phyloP scores from a whole-genome alignment of 2,329 filamentous ascomycete genomes.

The Nectriaceae sp. region DNA sequence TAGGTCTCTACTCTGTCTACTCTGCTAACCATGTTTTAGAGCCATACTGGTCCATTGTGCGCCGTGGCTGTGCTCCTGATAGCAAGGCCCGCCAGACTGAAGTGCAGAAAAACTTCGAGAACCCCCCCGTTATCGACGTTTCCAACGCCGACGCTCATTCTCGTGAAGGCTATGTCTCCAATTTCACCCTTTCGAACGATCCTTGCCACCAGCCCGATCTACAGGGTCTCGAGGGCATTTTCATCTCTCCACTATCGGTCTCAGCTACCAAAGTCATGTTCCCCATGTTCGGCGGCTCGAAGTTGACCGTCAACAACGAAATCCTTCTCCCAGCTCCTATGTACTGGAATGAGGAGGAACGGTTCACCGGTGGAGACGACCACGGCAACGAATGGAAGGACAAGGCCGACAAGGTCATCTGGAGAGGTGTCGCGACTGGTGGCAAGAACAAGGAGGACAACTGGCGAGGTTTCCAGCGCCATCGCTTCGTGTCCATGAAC shows the following conservation, averaged over 20 bases:
- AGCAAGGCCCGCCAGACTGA: slow-evolving; percentile 58
- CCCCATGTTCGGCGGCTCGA: slow-evolving; percentile 70
- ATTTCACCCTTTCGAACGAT: slow-evolving; percentile 61
- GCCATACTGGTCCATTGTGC: slow-evolving; percentile 59
- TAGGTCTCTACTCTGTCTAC: no score
- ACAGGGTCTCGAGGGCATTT: slow-evolving; percentile 63
- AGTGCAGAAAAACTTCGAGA: slow-evolving; percentile 45
- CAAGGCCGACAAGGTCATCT: slow-evolving; percentile 58
- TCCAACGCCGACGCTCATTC: slow-evolving; percentile 50
- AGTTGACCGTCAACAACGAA: slow-evolving; percentile 69
- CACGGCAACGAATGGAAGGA: slow-evolving; percentile 57
- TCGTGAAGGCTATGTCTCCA: slow-evolving; percentile 57
- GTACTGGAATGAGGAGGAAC: slow-evolving; percentile 65
- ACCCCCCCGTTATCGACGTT: slow-evolving; percentile 47
- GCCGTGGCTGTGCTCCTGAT: slow-evolving; percentile 62
- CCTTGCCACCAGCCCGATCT: slow-evolving; percentile 68
- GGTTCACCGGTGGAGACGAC: slow-evolving; percentile 59
- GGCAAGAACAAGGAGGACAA: slow-evolving; percentile 60
- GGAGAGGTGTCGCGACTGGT: slow-evolving; percentile 69
- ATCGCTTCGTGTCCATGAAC: slow-evolving; percentile 73
- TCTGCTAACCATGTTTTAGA: slow-evolving; percentile 33
- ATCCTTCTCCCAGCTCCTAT: slow-evolving; percentile 70
- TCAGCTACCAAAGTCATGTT: slow-evolving; percentile 59
- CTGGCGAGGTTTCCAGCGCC: slow-evolving; percentile 74
- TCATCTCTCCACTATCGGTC: slow-evolving; percentile 61